Conservation (phyloP, 345 rosid genomes). For the Sisymbrium irio region DNA sequence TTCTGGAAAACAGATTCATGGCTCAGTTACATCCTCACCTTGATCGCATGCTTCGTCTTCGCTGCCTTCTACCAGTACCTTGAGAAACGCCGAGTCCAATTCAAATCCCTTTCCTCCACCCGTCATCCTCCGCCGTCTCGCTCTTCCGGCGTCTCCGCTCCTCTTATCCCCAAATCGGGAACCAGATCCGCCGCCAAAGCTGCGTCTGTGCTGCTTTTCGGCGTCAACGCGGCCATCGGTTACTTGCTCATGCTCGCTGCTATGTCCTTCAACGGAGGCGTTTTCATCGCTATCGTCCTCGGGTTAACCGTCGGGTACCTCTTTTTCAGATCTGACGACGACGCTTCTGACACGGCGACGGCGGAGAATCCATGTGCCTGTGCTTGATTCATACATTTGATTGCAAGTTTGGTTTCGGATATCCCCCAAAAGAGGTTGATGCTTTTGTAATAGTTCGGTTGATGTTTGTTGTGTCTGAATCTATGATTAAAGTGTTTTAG, state of each 20-base stretch:
- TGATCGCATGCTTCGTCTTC: conserved; percentile 61
- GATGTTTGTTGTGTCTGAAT: too few species aligned
- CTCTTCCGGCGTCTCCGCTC: conserved; percentile 27
- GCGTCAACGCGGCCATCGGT: conserved; percentile 65
- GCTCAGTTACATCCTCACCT: conserved; percentile 57
- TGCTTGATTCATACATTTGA: conserved; percentile 29
- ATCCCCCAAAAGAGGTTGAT: too few species aligned
- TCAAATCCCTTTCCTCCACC: conserved; percentile 38
- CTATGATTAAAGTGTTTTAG: neutral
- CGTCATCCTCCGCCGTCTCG: conserved; percentile 11
- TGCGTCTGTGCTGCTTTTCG: conserved; percentile 49
- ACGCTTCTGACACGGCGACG: conserved; percentile 12
- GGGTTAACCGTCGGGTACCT: conserved; percentile 66
- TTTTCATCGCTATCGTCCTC: conserved; percentile 60
- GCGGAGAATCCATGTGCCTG: conserved; percentile 64
- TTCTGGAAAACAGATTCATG: conserved; percentile 71
- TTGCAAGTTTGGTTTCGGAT: too few species aligned
- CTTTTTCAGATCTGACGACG: conserved; percentile 47
- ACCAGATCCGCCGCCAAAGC: conserved; percentile 42
- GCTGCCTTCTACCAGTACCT: conserved; percentile 64
- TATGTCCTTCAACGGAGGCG: conserved; percentile 92
- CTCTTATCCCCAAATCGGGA: conserved; percentile 39
- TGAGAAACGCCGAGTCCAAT: conserved; percentile 53
- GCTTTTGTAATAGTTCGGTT: too few species aligned
- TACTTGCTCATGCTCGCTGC: conserved; percentile 77